phyloP scores from a whole-genome alignment of 139 green algal species.

The Chlamydomonas sp. region DNA sequence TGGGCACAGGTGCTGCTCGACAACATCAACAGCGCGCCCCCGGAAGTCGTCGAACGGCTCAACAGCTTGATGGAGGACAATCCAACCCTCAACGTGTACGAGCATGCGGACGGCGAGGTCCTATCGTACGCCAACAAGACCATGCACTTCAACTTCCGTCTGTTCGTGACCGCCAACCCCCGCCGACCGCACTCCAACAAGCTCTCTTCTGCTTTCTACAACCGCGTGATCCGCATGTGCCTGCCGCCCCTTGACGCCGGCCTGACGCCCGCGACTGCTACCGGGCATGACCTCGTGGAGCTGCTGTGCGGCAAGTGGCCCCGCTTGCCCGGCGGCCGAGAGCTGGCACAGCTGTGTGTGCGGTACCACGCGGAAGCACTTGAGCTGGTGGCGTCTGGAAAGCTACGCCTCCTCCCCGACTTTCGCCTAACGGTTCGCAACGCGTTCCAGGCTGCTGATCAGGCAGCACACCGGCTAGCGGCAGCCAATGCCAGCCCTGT shows the following conservation, averaged over 20 bases:
- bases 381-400: slow-evolving; percentile 4
- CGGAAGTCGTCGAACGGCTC: slow-evolving; percentile 53
- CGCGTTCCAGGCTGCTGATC: slow-evolving; percentile 1
- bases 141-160: slow-evolving; percentile 37
- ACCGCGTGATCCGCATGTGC: slow-evolving; percentile 43
- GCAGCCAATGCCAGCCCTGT: too few species aligned
- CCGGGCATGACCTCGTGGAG: slow-evolving; percentile 29
- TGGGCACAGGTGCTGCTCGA: slow-evolving; percentile 60
- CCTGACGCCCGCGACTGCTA: slow-evolving; percentile 12
- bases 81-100: slow-evolving; percentile 47
- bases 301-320: slow-evolving; percentile 35
- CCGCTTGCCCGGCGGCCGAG: slow-evolving; percentile 27
- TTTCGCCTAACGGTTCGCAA: slow-evolving; percentile 30
- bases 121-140: slow-evolving; percentile 5
- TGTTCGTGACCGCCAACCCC: slow-evolving; percentile 39
- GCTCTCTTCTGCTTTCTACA: slow-evolving; percentile 45
- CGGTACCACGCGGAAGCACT: slow-evolving; percentile 31
- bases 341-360: slow-evolving; percentile 34
- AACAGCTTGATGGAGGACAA: slow-evolving; percentile 53
- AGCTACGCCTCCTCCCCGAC: slow-evolving; percentile 4
- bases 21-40: slow-evolving; percentile 53
- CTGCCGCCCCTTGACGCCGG: slow-evolving; percentile 45
- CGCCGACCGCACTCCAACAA: slow-evolving; percentile 28
- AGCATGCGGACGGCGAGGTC: slow-evolving; percentile 44
- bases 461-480: too few species aligned